Evolutionary conservation across 2,329 filamentous ascomycete genomes (phyloP).

Genomic region (Byssothecium circinans): DNA sequence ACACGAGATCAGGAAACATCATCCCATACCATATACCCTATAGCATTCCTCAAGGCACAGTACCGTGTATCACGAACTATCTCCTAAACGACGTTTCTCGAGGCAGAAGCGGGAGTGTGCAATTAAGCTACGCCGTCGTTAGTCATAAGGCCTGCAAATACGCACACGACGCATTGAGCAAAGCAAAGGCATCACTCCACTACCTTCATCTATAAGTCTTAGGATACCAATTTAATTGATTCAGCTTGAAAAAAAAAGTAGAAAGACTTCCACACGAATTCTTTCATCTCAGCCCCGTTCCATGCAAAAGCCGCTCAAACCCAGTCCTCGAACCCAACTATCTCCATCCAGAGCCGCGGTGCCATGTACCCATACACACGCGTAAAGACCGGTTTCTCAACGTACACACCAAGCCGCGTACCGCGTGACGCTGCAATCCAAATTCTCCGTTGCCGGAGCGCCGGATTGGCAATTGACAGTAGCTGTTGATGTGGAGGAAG

Average conservation of each 20-base stretch:
- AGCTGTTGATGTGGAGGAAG: slow-evolving; percentile 51
- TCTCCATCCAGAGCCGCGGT: slow-evolving; percentile 71
- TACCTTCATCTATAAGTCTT: slow-evolving; percentile 48
- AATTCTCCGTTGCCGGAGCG: slow-evolving; percentile 61
- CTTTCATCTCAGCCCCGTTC: slow-evolving; percentile 58
- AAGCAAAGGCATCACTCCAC: slow-evolving; percentile 49
- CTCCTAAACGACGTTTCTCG: slow-evolving; percentile 19
- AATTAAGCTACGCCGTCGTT: slow-evolving; percentile 64
- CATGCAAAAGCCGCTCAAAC: slow-evolving; percentile 60
- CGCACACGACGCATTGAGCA: slow-evolving; percentile 43
- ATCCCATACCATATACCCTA: slow-evolving; percentile 62
- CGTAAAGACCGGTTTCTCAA: slow-evolving; percentile 68
- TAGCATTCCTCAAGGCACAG: slow-evolving; percentile 69
- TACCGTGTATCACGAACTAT: slow-evolving; percentile 67
- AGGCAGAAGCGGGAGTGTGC: slow-evolving; percentile 47
- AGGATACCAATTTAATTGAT: slow-evolving; percentile 48
- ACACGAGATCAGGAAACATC: slow-evolving; percentile 68
- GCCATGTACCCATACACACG: slow-evolving; percentile 73
- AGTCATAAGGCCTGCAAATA: slow-evolving; percentile 52
- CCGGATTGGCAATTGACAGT: slow-evolving; percentile 62
- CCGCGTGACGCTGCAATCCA: slow-evolving; percentile 65
- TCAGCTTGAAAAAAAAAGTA: too few relatives aligned
- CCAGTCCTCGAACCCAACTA: slow-evolving; percentile 59
- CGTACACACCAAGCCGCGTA: slow-evolving; percentile 66
- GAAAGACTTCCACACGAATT: slow-evolving; percentile 58